Conservation (phyloP, 805 yeast species). For the Spathaspora arborariae region DNA sequence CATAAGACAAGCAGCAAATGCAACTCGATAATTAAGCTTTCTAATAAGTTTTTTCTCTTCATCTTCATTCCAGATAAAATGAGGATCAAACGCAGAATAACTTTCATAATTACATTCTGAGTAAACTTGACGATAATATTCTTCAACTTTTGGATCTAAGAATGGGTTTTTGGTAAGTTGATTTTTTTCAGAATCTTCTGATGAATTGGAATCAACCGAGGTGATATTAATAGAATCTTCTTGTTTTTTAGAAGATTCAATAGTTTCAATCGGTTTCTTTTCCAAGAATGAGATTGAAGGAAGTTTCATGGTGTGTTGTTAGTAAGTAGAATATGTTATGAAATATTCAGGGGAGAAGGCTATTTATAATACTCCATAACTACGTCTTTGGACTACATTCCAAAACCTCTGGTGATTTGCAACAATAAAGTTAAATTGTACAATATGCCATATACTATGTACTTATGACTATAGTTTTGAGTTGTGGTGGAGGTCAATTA, state of each 20-base stretch:
- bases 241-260: not conserved
- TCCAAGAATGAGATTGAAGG: not conserved
- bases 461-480: not conserved
- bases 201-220: not conserved
- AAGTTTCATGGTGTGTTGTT: not conserved
- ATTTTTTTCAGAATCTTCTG: constrained; percentile 1
- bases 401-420: not conserved
- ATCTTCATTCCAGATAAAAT: constrained; percentile 48
- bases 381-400: too few relatives aligned
- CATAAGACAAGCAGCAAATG: constrained; percentile 56
- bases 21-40: constrained; percentile 54
- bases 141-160: constrained; percentile 7
- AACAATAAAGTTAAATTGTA: not conserved
- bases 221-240: constrained; percentile 1
- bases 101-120: constrained; percentile 47
- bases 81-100: constrained; percentile 53
- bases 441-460: not conserved
- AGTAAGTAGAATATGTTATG: too few relatives aligned
- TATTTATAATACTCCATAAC: too few relatives aligned
- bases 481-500: not conserved
- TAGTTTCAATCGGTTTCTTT: not conserved
- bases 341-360: too few relatives aligned
- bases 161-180: not conserved
- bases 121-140: constrained; percentile 12
- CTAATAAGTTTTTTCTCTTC: constrained; percentile 49